A percentile compares a stretch with the other conserved stretches of the same genome.
phyloP scores from a whole-genome alignment of 345 rosid species.

The Salix suchowensis region DNA sequence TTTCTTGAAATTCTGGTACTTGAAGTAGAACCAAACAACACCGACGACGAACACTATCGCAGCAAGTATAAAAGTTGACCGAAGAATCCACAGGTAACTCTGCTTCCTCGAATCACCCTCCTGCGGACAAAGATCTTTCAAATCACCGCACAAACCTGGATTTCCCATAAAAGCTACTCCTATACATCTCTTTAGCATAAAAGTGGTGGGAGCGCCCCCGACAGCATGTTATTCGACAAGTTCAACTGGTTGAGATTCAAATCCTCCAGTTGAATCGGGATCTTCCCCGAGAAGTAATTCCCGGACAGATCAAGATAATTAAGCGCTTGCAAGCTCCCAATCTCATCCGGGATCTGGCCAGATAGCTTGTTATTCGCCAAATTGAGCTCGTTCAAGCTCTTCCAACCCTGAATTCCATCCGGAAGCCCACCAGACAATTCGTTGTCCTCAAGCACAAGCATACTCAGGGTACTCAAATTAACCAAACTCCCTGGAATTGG shows the following conservation, averaged over 20 bases:
- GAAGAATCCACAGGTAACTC: slow-evolving; percentile 56
- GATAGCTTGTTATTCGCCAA: slow-evolving; percentile 61
- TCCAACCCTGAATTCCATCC: slow-evolving; percentile 40
- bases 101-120: slow-evolving; percentile 26
- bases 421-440: slow-evolving; percentile 67
- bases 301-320: slow-evolving; percentile 85
- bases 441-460: slow-evolving; percentile 65
- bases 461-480: slow-evolving; percentile 44
- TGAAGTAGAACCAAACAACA: slow-evolving; percentile 53
- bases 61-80: slow-evolving; percentile 51
- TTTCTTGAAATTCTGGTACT: slow-evolving; percentile 43
- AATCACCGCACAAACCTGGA: slow-evolving; percentile 66
- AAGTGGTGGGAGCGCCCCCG: slow-evolving; percentile 69
- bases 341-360: slow-evolving; percentile 57
- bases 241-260: slow-evolving; percentile 75
- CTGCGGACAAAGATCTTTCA: slow-evolving; percentile 51
- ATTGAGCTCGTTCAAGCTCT: slow-evolving; percentile 69
- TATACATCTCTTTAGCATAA: slow-evolving; percentile 47
- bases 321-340: slow-evolving; percentile 65
- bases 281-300: slow-evolving; percentile 58
- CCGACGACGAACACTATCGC: slow-evolving; percentile 51
- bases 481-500: slow-evolving; percentile 51
- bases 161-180: slow-evolving; percentile 66
- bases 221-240: slow-evolving; percentile 61
- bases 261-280: slow-evolving; percentile 66